A percentile compares a stretch with the other conserved stretches of the same genome.
Evolutionary conservation across 2,329 filamentous ascomycete species (phyloP).

Genomic region (Phialocephala subalpina): DNA sequence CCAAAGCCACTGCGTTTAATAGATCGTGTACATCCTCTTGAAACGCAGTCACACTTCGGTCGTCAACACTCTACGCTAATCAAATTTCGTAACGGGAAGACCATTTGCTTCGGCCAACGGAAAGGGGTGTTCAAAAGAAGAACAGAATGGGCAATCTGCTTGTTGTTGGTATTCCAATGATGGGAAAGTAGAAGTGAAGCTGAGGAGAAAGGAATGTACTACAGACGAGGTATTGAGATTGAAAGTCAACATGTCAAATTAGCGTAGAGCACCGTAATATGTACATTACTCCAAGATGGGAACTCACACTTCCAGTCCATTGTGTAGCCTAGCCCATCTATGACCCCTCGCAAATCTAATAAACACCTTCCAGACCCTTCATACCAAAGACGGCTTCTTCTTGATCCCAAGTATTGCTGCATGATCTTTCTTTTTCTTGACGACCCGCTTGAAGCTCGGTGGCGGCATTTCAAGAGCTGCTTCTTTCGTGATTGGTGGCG

Average conservation of each 20-base stretch:
- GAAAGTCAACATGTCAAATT: neutral
- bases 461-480: constrained; percentile 54
- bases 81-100: too few species aligned
- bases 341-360: neutral
- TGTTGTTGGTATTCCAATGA: neutral
- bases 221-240: neutral
- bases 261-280: constrained; percentile 4
- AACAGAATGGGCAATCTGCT: neutral
- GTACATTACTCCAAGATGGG: neutral
- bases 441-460: constrained; percentile 76
- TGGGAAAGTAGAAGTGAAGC: too few species aligned
- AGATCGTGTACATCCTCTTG: too few species aligned
- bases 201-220: neutral
- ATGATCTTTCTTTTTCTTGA: constrained; percentile 89
- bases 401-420: constrained; percentile 83
- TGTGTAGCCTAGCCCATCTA: neutral
- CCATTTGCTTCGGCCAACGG: too few species aligned
- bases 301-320: neutral
- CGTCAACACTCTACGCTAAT: too few species aligned
- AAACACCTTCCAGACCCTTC: constrained; percentile 26
- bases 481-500: constrained; percentile 47
- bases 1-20: too few species aligned
- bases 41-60: too few species aligned
- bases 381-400: constrained; percentile 74
- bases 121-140: too few species aligned